Conservation (phyloP, 2,329 filamentous ascomycete genomes). For the Ophiostoma sp. region DNA sequence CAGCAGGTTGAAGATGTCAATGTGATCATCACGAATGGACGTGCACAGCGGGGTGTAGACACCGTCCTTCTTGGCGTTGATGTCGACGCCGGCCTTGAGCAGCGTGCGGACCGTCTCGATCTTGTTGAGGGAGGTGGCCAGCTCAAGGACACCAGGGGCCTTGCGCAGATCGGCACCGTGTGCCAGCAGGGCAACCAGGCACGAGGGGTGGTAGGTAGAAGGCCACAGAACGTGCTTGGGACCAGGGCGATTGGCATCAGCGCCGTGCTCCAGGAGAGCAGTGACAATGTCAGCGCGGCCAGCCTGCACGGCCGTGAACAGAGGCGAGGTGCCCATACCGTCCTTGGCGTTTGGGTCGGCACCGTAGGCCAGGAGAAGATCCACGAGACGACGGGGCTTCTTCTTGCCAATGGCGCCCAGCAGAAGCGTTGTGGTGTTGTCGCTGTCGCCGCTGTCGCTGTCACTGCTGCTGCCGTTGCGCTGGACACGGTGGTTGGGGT, state of each 20-base stretch:
- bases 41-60: slow-evolving; percentile 35
- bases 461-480: slow-evolving; percentile 31
- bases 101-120: slow-evolving; percentile 58
- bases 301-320: slow-evolving; percentile 62
- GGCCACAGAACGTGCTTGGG: slow-evolving; percentile 71
- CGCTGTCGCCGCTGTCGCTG: slow-evolving; percentile 26
- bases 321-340: slow-evolving; percentile 60
- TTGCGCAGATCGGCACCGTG: slow-evolving; percentile 62
- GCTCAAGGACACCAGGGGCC: slow-evolving; percentile 63
- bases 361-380: slow-evolving; percentile 61
- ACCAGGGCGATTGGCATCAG: slow-evolving; percentile 67
- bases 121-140: slow-evolving; percentile 63
- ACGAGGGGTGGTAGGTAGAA: slow-evolving; percentile 58
- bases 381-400: slow-evolving; percentile 54
- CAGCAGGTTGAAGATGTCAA: slow-evolving; percentile 37
- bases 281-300: slow-evolving; percentile 58
- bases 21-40: slow-evolving; percentile 32
- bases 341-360: slow-evolving; percentile 61
- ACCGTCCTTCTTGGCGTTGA: slow-evolving; percentile 35
- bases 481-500: slow-evolving; percentile 52
- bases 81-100: slow-evolving; percentile 33
- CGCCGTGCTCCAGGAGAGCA: slow-evolving; percentile 54
- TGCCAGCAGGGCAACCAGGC: slow-evolving; percentile 58
- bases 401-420: slow-evolving; percentile 61
- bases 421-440: slow-evolving; percentile 60